phyloP scores from a whole-genome alignment of 306 rosid genomes.

The Biancaea sappan region DNA sequence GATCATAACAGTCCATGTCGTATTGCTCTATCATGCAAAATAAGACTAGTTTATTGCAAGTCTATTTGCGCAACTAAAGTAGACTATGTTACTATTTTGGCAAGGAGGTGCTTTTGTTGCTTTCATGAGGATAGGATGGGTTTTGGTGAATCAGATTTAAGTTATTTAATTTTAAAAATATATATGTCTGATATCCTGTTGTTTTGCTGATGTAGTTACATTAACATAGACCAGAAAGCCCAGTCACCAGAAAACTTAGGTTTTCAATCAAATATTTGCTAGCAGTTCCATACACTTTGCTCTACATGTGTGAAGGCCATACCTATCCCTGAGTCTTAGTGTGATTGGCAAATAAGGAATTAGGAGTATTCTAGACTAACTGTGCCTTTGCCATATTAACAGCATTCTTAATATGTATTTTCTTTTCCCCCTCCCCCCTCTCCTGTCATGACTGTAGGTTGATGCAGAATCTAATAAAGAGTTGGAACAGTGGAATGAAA shows the following conservation, averaged over 20 bases:
- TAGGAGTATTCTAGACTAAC: background rate
- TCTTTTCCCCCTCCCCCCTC: slow-evolving; percentile 9
- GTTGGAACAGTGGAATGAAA: slow-evolving; percentile 93
- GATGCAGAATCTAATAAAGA: slow-evolving; percentile 90
- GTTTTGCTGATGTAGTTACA: background rate
- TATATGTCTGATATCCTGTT: background rate
- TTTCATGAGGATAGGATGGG: background rate
- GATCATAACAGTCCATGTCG: background rate
- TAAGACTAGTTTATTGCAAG: slow-evolving; percentile 8
- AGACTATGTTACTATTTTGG: slow-evolving; percentile 2
- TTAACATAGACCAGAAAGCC: background rate
- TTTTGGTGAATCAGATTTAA: background rate
- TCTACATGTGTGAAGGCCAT: background rate
- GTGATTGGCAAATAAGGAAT: background rate
- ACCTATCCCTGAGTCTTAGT: background rate
- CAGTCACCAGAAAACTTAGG: background rate
- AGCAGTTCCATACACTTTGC: background rate
- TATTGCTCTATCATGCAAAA: slow-evolving; percentile 18
- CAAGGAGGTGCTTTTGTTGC: slow-evolving; percentile 2
- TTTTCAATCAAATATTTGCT: slow-evolving; percentile 11
- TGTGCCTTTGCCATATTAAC: slow-evolving; percentile 8
- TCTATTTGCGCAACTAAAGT: background rate
- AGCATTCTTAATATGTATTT: background rate
- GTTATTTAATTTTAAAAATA: slow-evolving; percentile 17
- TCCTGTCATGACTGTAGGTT: slow-evolving; percentile 47